These are phyloP conservation scores for Verticillium albo-atrum DNA, from an alignment of 2,329 filamentous ascomycete species.

Conservation along the genomic window DNA sequence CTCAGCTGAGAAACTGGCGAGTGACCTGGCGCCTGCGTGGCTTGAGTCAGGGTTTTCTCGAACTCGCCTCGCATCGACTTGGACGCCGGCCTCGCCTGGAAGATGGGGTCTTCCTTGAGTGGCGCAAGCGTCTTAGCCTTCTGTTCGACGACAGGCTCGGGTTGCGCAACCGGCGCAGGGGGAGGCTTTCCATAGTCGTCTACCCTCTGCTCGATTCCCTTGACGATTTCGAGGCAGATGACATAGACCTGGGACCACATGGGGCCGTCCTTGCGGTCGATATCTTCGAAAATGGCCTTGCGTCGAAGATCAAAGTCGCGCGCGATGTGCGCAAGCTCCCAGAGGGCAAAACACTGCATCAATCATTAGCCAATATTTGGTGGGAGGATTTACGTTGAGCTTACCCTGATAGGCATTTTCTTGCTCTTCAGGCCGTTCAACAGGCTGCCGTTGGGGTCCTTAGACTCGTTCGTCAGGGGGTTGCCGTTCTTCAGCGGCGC, in stretches of 20 bases:
- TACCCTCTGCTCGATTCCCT: conserved; percentile 63
- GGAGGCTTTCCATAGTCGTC: conserved; percentile 51
- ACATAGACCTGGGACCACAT: conserved; percentile 77
- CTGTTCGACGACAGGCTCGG: conserved; percentile 17
- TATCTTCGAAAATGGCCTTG: conserved; percentile 79
- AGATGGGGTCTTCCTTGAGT: conserved; percentile 40
- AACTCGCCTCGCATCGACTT: conserved; percentile 37
- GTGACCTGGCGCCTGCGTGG: conserved; percentile 41
- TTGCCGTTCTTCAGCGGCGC: conserved; percentile 80
- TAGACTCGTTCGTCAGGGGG: conserved; percentile 78
- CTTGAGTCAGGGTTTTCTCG: conserved; percentile 39
- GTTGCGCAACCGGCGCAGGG: conserved; percentile 16
- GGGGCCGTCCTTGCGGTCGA: conserved; percentile 74
- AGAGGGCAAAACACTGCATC: conserved; percentile 65
- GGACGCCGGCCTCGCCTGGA: conserved; percentile 30
- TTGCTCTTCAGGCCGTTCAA: conserved; percentile 80
- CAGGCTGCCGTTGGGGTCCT: conserved; percentile 87
- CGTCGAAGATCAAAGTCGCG: conserved; percentile 70
- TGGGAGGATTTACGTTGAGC: background rate
- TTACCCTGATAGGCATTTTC: conserved; percentile 69
- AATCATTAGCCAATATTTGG: background rate
- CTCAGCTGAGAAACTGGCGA: conserved; percentile 43
- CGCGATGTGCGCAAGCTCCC: conserved; percentile 82
- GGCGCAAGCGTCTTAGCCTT: conserved; percentile 33
- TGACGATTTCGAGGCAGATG: conserved; percentile 65